Evolutionary conservation across 2,329 filamentous ascomycete genomes (phyloP).

Genomic region (Aspergillus nomiae): DNA sequence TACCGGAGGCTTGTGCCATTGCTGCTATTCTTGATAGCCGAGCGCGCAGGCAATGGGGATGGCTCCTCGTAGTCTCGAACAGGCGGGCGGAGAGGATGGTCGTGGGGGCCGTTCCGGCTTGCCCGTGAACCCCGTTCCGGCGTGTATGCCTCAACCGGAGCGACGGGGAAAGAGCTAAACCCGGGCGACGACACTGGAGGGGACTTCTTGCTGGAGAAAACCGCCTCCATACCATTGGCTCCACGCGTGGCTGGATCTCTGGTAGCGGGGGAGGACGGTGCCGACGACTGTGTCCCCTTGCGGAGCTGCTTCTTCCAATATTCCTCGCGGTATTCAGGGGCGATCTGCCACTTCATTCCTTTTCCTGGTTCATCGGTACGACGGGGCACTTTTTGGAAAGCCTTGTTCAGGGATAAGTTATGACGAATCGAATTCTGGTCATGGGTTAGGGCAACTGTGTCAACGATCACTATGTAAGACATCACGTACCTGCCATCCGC

Average conservation of each 20-base stretch:
- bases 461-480: background rate
- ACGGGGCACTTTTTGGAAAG: constrained; percentile 89
- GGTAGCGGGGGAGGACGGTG: constrained; percentile 49
- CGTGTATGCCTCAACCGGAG: constrained; percentile 49
- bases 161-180: constrained; percentile 45
- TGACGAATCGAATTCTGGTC: constrained; percentile 91
- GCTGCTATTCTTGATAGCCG: constrained; percentile 28
- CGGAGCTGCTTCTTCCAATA: constrained; percentile 70
- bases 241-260: constrained; percentile 45
- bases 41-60: constrained; percentile 42
- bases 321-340: constrained; percentile 79
- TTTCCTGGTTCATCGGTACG: constrained; percentile 95
- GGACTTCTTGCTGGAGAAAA: constrained; percentile 41
- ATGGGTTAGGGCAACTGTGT: background rate
- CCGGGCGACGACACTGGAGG: constrained; percentile 42
- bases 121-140: constrained; percentile 48
- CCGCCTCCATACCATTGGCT: constrained; percentile 41
- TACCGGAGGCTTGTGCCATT: constrained; percentile 34
- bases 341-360: constrained; percentile 98
- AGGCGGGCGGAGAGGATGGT: constrained; percentile 33
- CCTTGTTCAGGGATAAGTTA: constrained; percentile 92
- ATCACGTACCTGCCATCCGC: constrained; percentile 81
- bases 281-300: constrained; percentile 47
- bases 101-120: constrained; percentile 31
- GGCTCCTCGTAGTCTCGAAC: constrained; percentile 43